A percentile compares a stretch with the other conserved stretches of the same genome.
These are phyloP conservation scores for Sporothrix sp. DNA, from an alignment of 2,329 filamentous ascomycete genomes.

Conservation along the genomic window DNA sequence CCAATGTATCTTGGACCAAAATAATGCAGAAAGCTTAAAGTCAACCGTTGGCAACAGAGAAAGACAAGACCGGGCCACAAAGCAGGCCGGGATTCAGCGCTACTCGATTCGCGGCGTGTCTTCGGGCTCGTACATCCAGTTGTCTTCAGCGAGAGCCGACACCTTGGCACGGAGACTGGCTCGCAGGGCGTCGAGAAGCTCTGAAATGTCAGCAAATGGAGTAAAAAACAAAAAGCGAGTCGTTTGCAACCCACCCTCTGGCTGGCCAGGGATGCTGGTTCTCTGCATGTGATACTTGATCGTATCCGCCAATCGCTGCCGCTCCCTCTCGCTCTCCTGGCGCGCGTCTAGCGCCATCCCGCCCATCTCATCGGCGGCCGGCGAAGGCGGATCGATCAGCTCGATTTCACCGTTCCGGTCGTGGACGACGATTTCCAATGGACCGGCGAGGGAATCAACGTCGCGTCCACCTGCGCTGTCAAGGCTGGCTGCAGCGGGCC, in stretches of 20 bases:
- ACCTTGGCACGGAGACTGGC: constrained; percentile 65
- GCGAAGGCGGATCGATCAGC: constrained; percentile 46
- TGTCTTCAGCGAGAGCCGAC: constrained; percentile 65
- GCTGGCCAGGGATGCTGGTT: constrained; percentile 48
- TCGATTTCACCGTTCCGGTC: constrained; percentile 54
- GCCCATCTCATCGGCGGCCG: constrained; percentile 43
- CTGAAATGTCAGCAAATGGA: constrained; percentile 31
- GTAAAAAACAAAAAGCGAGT: background rate
- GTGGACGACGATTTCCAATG: constrained; percentile 49
- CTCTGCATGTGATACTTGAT: constrained; percentile 52
- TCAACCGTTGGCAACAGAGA: no score
- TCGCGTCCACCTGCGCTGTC: background rate
- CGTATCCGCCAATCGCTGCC: constrained; percentile 50
- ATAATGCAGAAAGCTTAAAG: no score
- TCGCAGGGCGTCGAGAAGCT: constrained; percentile 59
- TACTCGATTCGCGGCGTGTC: constrained; percentile 34
- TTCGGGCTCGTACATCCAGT: constrained; percentile 82
- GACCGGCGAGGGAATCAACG: background rate
- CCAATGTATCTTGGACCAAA: no score
- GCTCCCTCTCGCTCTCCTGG: constrained; percentile 50
- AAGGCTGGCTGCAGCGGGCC: constrained; percentile 26
- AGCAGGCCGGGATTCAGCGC: no score
- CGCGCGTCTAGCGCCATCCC: constrained; percentile 48
- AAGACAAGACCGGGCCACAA: no score
- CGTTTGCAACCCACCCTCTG: constrained; percentile 54